A percentile compares a stretch with the other conserved stretches of the same genome.
These are phyloP conservation scores for Melanomma pulvis-pyrius DNA, from an alignment of 495 filamentous ascomycete genomes.

Conservation along the genomic window DNA sequence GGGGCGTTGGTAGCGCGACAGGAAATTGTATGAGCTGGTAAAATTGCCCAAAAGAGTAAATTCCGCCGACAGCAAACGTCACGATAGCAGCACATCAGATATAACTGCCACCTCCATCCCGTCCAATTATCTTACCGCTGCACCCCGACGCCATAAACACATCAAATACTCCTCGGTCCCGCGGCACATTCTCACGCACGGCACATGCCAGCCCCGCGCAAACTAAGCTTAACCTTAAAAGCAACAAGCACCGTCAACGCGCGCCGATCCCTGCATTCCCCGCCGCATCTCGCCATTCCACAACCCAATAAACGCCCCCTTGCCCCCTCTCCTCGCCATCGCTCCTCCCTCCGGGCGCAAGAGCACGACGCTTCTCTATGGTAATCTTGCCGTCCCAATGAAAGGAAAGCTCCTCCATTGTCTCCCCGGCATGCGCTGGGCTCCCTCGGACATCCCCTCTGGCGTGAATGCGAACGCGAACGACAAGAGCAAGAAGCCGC, in stretches of 20 bases:
- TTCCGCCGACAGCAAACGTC: too few relatives aligned
- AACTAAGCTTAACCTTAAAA: neutral
- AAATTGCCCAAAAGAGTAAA: too few relatives aligned
- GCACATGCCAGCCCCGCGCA: neutral
- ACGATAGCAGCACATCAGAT: too few relatives aligned
- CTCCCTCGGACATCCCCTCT: slow-evolving; percentile 22
- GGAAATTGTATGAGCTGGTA: too few relatives aligned
- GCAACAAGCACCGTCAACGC: neutral
- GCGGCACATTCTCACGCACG: neutral
- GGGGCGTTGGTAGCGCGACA: too few relatives aligned
- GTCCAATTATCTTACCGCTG: too few relatives aligned
- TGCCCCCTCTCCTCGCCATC: neutral
- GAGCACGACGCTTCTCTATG: neutral
- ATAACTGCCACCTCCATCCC: too few relatives aligned
- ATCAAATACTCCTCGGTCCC: neutral
- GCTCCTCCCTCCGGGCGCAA: neutral
- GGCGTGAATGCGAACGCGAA: neutral
- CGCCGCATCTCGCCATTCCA: neutral
- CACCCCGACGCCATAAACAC: too few relatives aligned
- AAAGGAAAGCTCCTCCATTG: slow-evolving; percentile 10
- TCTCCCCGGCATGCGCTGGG: slow-evolving; percentile 28
- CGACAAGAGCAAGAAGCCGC: neutral
- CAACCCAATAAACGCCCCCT: neutral
- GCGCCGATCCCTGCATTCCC: slow-evolving; percentile 1
- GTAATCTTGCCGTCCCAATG: neutral